phyloP scores from a whole-genome alignment of 192 early-diverging fungal genomes.

The Coemansia aciculifera region DNA sequence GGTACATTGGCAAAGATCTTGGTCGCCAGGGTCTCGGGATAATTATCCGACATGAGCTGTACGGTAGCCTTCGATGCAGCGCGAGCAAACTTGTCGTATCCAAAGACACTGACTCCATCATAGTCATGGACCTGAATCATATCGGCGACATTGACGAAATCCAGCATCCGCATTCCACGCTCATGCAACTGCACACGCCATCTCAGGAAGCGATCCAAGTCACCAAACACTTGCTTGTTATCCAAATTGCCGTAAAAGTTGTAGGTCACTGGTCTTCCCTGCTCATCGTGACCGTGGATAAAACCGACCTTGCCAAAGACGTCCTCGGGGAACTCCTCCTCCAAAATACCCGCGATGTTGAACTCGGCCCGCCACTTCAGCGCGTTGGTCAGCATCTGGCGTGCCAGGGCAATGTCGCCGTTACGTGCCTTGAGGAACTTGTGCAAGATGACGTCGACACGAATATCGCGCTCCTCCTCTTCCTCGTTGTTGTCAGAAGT shows the following conservation, averaged over 20 bases:
- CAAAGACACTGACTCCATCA: slow-evolving; percentile 54
- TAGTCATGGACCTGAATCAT: slow-evolving; percentile 68
- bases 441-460: slow-evolving; percentile 58
- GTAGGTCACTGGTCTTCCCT: slow-evolving; percentile 62
- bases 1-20: slow-evolving; percentile 67
- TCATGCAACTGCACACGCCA: slow-evolving; percentile 68
- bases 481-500: background rate
- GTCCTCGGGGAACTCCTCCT: slow-evolving; percentile 54
- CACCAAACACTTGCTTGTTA: slow-evolving; percentile 58
- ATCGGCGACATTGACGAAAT: slow-evolving; percentile 59
- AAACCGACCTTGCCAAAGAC: slow-evolving; percentile 55
- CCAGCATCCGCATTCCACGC: slow-evolving; percentile 56
- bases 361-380: slow-evolving; percentile 61
- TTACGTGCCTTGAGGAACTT: slow-evolving; percentile 63
- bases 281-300: slow-evolving; percentile 53
- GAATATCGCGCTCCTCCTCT: slow-evolving; percentile 37
- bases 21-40: slow-evolving; percentile 62
- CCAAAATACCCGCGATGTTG: slow-evolving; percentile 44
- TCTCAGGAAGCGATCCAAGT: slow-evolving; percentile 59
- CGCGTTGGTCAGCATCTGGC: slow-evolving; percentile 56
- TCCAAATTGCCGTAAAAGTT: slow-evolving; percentile 60
- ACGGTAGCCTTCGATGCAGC: slow-evolving; percentile 58
- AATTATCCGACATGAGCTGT: slow-evolving; percentile 63
- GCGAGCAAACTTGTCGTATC: slow-evolving; percentile 54
- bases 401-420: slow-evolving; percentile 40